A percentile compares a stretch with the other conserved stretches of the same genome.
These are phyloP conservation scores for Trichoderma harzianum DNA, from an alignment of 2,329 filamentous ascomycete species.

Conservation along the genomic window DNA sequence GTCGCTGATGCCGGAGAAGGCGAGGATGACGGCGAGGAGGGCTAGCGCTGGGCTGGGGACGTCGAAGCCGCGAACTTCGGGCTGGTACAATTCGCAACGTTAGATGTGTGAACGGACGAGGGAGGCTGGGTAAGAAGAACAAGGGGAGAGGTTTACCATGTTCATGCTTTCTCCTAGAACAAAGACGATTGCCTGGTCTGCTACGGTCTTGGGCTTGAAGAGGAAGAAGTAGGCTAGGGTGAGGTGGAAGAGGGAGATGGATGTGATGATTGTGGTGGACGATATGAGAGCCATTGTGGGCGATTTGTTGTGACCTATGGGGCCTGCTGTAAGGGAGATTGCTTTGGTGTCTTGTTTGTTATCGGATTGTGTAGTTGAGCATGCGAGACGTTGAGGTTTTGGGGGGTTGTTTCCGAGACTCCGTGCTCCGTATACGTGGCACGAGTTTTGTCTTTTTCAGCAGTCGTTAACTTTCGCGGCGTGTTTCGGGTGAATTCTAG, in stretches of 20 bases:
- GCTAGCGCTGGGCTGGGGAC: constrained; percentile 67
- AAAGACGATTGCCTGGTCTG: constrained; percentile 76
- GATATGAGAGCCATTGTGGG: constrained; percentile 75
- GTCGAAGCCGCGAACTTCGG: constrained; percentile 64
- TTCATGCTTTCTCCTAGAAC: constrained; percentile 81
- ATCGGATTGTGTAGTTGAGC: background rate
- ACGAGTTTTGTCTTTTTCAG: background rate
- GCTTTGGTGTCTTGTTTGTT: background rate
- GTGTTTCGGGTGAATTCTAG: background rate
- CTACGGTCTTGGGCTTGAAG: constrained; percentile 65
- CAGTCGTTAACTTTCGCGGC: background rate
- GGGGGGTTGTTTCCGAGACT: background rate
- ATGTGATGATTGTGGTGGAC: constrained; percentile 74
- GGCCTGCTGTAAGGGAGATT: background rate
- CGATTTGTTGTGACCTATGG: constrained; percentile 7
- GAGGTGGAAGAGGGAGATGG: constrained; percentile 78
- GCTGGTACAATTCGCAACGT: constrained; percentile 40
- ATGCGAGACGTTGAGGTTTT: background rate
- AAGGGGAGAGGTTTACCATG: constrained; percentile 69
- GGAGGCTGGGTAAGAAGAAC: background rate
- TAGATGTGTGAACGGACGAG: background rate
- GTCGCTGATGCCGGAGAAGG: constrained; percentile 59
- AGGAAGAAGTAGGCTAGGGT: constrained; percentile 82
- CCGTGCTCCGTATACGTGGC: constrained; percentile 11
- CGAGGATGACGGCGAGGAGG: constrained; percentile 67